These are phyloP conservation scores for Sporothrix pseudoabietina DNA, from an alignment of 2,329 filamentous ascomycete species.

Conservation along the genomic window DNA sequence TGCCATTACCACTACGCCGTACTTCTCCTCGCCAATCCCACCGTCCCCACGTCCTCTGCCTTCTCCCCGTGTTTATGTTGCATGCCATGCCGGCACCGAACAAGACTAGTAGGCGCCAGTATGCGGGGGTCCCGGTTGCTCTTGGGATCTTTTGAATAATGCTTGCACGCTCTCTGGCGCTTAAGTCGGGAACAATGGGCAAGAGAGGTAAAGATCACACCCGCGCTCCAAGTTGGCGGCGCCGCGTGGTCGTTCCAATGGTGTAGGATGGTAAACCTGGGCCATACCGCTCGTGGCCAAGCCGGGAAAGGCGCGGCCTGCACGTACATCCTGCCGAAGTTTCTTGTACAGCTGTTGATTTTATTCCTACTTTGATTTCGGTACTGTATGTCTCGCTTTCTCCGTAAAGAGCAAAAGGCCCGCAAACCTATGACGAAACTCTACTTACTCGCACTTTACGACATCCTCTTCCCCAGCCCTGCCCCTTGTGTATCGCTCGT, in stretches of 20 bases:
- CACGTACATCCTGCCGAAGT: not conserved
- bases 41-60: not conserved
- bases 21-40: not conserved
- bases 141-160: not conserved
- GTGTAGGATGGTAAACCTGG: not conserved
- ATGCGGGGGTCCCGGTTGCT: not conserved
- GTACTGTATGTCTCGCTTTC: not conserved
- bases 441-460: not conserved
- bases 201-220: not conserved
- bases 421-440: not conserved
- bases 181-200: conserved; percentile 4
- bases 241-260: not conserved
- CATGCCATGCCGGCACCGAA: conserved; percentile 14
- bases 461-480: not conserved
- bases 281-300: not conserved
- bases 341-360: not conserved
- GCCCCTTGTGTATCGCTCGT: not conserved
- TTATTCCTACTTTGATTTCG: not conserved
- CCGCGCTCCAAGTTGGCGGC: not conserved
- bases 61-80: conserved; percentile 10
- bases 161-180: not conserved
- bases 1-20: not conserved
- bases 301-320: not conserved
- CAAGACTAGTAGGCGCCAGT: not conserved
- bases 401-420: not conserved